Evolutionary conservation across 2,329 filamentous ascomycete species (phyloP), one percentile per base, ranked within the genome.

Genomic region (Fusarium succisae): DNA sequence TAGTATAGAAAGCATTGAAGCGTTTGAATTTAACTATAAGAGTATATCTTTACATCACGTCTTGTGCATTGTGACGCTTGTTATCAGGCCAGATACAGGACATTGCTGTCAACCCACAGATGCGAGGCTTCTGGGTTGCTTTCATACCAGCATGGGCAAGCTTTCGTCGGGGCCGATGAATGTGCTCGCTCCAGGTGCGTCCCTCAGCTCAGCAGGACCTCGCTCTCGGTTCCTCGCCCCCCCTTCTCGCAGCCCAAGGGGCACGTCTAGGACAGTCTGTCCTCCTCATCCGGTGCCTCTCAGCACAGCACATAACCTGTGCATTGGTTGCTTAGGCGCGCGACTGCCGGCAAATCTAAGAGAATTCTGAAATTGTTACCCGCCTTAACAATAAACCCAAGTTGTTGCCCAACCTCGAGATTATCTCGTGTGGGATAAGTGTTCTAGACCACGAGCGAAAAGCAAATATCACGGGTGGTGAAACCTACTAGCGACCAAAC

Each of bases 1-100:
- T 75, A 74, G 73, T 69, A 69, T 66, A 71, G 72, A 74, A 62
- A 76, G 75, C 69, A 74, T 78, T 71, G 56, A 68, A 78, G 76
- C 76, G 73, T 76, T 58, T 75, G 61, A 66, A 73, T 75, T 72
- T 30, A 65, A 66, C 38, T 60, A 41, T 56, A 53, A 24, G 14
- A 64, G 54, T 60, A 50, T 38, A 24, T 55, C 56, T 54, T 38
- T 39, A 58, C 26, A 48, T 55, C 20, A n/a, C 9, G n/a, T 55
- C 41, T 60, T 39, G 8, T 54, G 24, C 35, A 39, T 22, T 38
- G 51, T 54, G 51, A 54, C 35, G 35, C n/a, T 22, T 39, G 24
- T 39, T 39, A 22, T 54, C 24, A 39, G 28, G 20, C 15, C 24
- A 28, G 51, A 28, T 54, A n/a, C 51, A 28, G 24, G 24, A n/a